Evolutionary conservation across 495 filamentous ascomycete species (phyloP).

Genomic region (Tuber microsphaerosporum): DNA sequence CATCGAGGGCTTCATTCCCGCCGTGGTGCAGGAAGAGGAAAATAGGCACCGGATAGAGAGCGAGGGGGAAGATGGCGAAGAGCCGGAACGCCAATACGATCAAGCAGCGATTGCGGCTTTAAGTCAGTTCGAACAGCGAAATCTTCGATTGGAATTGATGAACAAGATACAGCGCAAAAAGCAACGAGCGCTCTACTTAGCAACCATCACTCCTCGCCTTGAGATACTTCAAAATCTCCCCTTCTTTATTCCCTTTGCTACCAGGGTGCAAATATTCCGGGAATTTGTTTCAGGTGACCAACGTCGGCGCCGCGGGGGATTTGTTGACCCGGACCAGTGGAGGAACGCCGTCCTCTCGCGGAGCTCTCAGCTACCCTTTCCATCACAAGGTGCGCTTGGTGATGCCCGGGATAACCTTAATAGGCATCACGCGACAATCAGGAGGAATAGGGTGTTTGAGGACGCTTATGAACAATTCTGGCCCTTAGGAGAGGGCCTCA

Average conservation of each 20-base stretch:
- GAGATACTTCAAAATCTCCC: constrained; percentile 95
- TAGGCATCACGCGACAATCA: constrained; percentile 73
- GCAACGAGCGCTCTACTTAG: constrained; percentile 59
- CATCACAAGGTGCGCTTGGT: constrained; percentile 7
- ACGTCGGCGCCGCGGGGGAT: constrained; percentile 63
- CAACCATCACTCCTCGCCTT: constrained; percentile 70
- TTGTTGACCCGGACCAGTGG: constrained; percentile 55
- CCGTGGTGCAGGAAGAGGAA: constrained; percentile 84
- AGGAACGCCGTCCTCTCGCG: constrained; percentile 27
- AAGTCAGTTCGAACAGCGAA: constrained; percentile 42
- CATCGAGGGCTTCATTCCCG: constrained; percentile 80
- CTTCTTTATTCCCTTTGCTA: constrained; percentile 89
- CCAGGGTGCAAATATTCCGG: constrained; percentile 86
- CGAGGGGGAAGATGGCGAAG: constrained; percentile 50
- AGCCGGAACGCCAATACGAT: constrained; percentile 43
- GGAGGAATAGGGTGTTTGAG: constrained; percentile 70
- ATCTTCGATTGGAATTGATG: constrained; percentile 40
- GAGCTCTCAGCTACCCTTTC: constrained; percentile 8
- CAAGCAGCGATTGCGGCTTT: constrained; percentile 40
- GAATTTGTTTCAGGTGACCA: constrained; percentile 85
- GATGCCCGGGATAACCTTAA: constrained; percentile 48
- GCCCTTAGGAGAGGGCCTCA: constrained; percentile 68
- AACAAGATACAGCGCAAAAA: constrained; percentile 39
- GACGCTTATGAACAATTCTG: constrained; percentile 86
- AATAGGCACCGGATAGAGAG: constrained; percentile 59